Evolutionary conservation across 495 filamentous ascomycete species (phyloP), one percentile per base, ranked within the genome.

Genomic region (Lasiosphaeriaceae sp.): DNA sequence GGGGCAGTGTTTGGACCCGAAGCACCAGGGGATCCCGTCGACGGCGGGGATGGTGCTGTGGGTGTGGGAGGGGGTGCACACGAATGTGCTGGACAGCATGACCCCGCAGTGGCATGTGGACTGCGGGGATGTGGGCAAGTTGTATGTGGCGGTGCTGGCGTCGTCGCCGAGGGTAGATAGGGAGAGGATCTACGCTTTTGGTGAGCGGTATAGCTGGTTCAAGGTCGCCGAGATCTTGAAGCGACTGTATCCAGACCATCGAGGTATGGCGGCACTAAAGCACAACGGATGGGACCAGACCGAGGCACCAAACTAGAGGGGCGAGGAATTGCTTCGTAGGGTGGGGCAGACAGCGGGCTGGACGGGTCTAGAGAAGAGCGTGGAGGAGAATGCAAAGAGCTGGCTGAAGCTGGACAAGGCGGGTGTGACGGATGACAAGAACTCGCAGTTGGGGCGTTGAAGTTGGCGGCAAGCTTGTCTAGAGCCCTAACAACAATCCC

Each of bases 101-200:
- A 54, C 62, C 19, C 67, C 68, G 34, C 71, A 75, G 58, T 73
- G 70, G 71, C 61, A 60, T 23, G 53, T 65, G 19, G 66, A 73
- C 19, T 69, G 62, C 5, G 51, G 59, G 3, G 71, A 75, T 43
- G 50, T 52, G 2, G 70, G 60, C 2, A 23, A 58, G 44, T 49
- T 75, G 22, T 72, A 67, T 44, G 55, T 75, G 0, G 73, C 58
- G n/a, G 24, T 60, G 23, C 19, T 71, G 19, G 66, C 64, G 16
- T 59, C 69, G 12, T 54, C 59, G 1, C 66, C 68, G 2, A 55
- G 54, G 1, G 61, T 74, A 0, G 56, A 73, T 26, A 44, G 68
- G 44, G 59, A 71, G 60, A 57, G 71, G 34, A 52, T 74, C 1
- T 75, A 62, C 41, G 70, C 50, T 1, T 73, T 69, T 50, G 58